phyloP scores from a whole-genome alignment of 2,329 filamentous ascomycete genomes.

The Pseudogymnoascus sp. region DNA sequence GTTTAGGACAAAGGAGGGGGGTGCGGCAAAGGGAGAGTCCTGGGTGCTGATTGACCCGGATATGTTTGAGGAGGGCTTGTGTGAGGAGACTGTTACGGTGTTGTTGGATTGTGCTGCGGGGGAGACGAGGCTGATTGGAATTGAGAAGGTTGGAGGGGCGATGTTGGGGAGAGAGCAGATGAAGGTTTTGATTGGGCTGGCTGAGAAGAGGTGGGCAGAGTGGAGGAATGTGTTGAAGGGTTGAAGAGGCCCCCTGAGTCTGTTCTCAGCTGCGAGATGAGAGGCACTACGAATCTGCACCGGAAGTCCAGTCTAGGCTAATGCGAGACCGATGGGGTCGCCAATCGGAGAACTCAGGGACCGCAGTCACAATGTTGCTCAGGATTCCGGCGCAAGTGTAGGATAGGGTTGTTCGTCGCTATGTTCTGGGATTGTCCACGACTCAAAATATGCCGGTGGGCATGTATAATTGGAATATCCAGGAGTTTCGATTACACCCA shows the following conservation, averaged over 20 bases:
- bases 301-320: not conserved
- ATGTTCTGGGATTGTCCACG: not conserved
- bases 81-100: constrained; percentile 73
- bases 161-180: constrained; percentile 59
- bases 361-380: not conserved
- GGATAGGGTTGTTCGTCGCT: not conserved
- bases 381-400: not conserved
- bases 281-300: not conserved
- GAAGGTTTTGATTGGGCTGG: constrained; percentile 50
- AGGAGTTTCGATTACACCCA: not conserved
- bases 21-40: constrained; percentile 41
- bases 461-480: not conserved
- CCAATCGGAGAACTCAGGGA: not conserved
- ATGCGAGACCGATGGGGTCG: not conserved
- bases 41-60: constrained; percentile 89
- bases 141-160: constrained; percentile 80
- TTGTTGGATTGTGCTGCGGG: constrained; percentile 56
- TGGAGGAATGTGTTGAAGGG: constrained; percentile 21
- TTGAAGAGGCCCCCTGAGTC: not conserved
- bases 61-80: constrained; percentile 78
- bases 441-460: not conserved
- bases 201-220: constrained; percentile 58
- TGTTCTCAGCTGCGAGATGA: not conserved
- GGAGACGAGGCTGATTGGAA: constrained; percentile 54
- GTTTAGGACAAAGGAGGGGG: constrained; percentile 53